phyloP scores from a whole-genome alignment of 2,329 filamentous ascomycete species.

The Venturia effusa region DNA sequence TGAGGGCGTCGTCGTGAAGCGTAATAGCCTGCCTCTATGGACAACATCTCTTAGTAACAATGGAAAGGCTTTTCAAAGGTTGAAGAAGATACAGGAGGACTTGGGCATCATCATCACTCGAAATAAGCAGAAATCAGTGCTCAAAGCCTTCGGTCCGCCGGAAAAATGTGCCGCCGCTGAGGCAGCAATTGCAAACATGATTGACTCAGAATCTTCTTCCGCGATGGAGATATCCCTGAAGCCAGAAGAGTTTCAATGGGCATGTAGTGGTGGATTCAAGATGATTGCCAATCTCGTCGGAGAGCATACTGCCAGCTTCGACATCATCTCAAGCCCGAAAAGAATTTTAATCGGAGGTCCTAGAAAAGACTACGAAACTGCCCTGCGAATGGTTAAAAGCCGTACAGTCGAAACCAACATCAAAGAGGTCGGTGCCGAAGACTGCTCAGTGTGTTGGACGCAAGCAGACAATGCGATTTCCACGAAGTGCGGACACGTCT shows the following conservation, averaged over 20 bases:
- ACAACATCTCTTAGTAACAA: not conserved
- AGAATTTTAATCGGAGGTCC: slow-evolving; percentile 24
- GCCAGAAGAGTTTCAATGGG: slow-evolving; percentile 20
- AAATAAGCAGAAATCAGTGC: slow-evolving; percentile 20
- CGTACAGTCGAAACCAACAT: not conserved
- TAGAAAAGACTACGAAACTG: not conserved
- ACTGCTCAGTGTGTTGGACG: slow-evolving; percentile 28
- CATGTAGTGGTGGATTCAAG: slow-evolving; percentile 23
- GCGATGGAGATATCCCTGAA: slow-evolving; percentile 20
- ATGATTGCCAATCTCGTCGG: slow-evolving; percentile 20
- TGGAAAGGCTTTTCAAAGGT: slow-evolving; percentile 11
- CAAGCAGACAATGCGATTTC: slow-evolving; percentile 26
- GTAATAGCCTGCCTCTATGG: not conserved
- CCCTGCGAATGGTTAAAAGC: not conserved
- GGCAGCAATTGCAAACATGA: slow-evolving; percentile 13
- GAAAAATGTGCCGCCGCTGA: slow-evolving; percentile 14
- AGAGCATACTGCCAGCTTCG: slow-evolving; percentile 20
- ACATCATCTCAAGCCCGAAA: slow-evolving; percentile 23
- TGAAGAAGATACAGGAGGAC: slow-evolving; percentile 13
- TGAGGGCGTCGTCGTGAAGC: not conserved
- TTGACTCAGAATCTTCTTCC: slow-evolving; percentile 9
- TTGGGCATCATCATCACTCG: slow-evolving; percentile 21
- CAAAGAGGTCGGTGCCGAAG: not conserved
- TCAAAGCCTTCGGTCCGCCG: slow-evolving; percentile 21
- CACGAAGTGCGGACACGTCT: slow-evolving; percentile 30